These are phyloP conservation scores for Oryza meyeriana DNA, from an alignment of 176 grass and related monocot species.

Conservation along the genomic window DNA sequence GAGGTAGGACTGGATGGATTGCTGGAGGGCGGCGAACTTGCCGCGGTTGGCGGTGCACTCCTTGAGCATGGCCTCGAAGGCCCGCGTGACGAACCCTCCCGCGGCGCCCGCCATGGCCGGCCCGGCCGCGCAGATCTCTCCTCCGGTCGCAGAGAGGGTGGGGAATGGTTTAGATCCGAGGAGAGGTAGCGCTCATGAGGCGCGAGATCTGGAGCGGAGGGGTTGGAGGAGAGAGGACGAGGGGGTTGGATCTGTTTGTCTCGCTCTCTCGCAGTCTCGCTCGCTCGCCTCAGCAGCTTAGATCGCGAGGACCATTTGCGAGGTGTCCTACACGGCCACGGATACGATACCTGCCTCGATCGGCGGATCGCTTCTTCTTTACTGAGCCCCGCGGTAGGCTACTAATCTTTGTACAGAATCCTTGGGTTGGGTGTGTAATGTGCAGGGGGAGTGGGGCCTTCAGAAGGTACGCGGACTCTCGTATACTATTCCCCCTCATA, in stretches of 20 bases:
- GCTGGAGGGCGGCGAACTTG: slow-evolving; percentile 81
- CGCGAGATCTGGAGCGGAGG: slow-evolving; percentile 45
- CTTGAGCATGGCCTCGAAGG: slow-evolving; percentile 99
- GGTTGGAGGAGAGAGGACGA: background rate
- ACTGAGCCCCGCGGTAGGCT: background rate
- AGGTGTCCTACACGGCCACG: slow-evolving; percentile 5
- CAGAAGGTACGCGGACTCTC: background rate
- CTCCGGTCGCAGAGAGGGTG: slow-evolving; percentile 36
- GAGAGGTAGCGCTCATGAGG: slow-evolving; percentile 32
- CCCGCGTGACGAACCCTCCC: slow-evolving; percentile 87
- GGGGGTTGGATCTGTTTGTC: slow-evolving; percentile 38
- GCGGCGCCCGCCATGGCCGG: slow-evolving; percentile 91
- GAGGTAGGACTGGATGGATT: slow-evolving; percentile 82
- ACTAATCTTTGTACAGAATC: background rate
- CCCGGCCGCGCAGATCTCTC: slow-evolving; percentile 33
- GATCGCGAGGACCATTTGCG: slow-evolving; percentile 31
- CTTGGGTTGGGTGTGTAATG: background rate
- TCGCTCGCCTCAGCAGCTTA: background rate
- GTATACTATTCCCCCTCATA: background rate
- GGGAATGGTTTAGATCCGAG: slow-evolving; percentile 57
- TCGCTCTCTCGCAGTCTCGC: slow-evolving; percentile 6
- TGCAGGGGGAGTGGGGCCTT: background rate
- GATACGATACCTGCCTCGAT: slow-evolving; percentile 10
- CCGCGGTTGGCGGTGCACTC: slow-evolving; percentile 94
- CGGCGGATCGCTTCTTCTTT: background rate